Evolutionary conservation across 116 monocot genomes (phyloP), one percentile per base, ranked within the genome.

Genomic region (Thalassia testudinum): DNA sequence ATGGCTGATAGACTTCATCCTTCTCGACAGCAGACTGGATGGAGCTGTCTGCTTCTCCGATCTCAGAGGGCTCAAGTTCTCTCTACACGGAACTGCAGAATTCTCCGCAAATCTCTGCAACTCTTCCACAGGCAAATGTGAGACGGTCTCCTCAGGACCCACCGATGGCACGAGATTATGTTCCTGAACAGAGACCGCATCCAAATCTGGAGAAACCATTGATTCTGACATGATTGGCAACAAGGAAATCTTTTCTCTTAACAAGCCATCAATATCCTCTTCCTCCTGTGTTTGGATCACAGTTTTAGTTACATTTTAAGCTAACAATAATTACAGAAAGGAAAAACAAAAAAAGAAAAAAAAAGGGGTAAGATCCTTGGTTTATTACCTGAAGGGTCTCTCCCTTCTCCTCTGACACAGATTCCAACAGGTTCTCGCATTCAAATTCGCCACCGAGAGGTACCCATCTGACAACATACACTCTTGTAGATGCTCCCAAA

Each of bases 401-500:
- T 50, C 78, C 81, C 37, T 69, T 71, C 52, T 78, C 80, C 58
- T 92, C 86, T 0, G 64, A 24, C 73, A 92, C 49, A 17, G 72
- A 37, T 4, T 34, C 30, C 30, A 34, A 34, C 30, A 34, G 30
- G 10, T 34, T 34, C 30, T 34, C 30, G 30, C 30, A 34, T 34
- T 34, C 30, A 34, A 10, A 34, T 5, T 5, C 30, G 10, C 6
- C 3, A 18, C 62, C 70, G 37, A 69, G 10, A 7, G 75, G 64
- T 26, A 87, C 47, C 87, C 87, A 95, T 12, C 73, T 76, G 45
- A 95, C 69, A 34, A 65, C 54, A 54, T 87, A 87, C 29, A 73
- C 65, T 62, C 93, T 78, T 1, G 81, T 81, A 21, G 93, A 95
- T 0, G 76, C 67, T 7, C 88, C 93, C 12, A 93, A 69, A 50